Evolutionary conservation across 139 green algal species (phyloP).

Genomic region (Gonium pectorale): DNA sequence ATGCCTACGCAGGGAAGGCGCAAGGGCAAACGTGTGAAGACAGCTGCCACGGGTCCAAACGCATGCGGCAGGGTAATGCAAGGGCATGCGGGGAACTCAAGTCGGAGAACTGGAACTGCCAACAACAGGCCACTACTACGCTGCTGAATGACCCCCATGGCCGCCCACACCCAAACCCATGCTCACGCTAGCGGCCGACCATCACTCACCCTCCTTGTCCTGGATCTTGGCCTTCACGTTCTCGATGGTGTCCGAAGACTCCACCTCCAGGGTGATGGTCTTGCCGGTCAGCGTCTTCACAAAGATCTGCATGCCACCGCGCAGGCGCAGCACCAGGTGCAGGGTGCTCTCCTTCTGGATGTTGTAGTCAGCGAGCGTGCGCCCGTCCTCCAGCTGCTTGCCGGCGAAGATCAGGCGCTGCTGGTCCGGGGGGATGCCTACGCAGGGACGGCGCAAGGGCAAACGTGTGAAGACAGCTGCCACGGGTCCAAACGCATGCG

Average conservation of each 20-base stretch:
- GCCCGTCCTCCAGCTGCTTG: constrained; percentile 96
- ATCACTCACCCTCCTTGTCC: constrained; percentile 50
- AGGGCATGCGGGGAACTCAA: no score
- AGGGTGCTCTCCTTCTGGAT: constrained; percentile 92
- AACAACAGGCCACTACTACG: no score
- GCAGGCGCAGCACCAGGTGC: constrained; percentile 86
- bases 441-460: no score
- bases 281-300: constrained; percentile 94
- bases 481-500: no score
- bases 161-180: no score
- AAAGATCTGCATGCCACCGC: constrained; percentile 89
- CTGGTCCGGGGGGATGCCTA: constrained; percentile 93
- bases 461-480: no score
- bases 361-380: constrained; percentile 95
- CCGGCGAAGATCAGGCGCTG: constrained; percentile 96
- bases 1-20: constrained; percentile 77
- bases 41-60: no score
- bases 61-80: no score
- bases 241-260: constrained; percentile 84
- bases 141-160: no score
- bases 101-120: no score
- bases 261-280: constrained; percentile 95
- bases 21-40: no score
- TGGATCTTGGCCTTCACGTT: constrained; percentile 86
- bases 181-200: background rate